Conservation (phyloP, 2,329 filamentous ascomycete species). For the Scedosporium dehoogii region DNA sequence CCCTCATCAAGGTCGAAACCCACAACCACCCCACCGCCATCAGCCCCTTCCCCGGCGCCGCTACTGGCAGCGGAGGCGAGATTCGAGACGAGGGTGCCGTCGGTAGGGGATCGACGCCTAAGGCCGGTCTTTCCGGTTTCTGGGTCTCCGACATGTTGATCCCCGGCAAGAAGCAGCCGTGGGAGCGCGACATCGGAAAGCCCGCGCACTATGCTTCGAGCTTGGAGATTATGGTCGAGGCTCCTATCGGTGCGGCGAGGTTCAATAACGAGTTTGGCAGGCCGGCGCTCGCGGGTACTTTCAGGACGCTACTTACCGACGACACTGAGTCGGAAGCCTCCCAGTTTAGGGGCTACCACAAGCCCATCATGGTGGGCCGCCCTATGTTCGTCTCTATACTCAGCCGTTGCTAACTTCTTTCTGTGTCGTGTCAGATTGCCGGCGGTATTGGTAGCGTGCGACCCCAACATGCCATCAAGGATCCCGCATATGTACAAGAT, state of each 20-base stretch:
- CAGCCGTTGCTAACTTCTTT: neutral
- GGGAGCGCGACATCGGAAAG: conserved; percentile 86
- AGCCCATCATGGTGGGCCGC: conserved; percentile 75
- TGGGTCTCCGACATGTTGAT: conserved; percentile 92
- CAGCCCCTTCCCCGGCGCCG: conserved; percentile 83
- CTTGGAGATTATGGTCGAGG: conserved; percentile 95
- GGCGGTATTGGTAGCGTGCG: conserved; percentile 89
- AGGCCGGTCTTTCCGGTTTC: conserved; percentile 85
- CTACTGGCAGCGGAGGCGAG: conserved; percentile 90
- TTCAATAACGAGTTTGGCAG: conserved; percentile 98
- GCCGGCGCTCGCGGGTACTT: conserved; percentile 79
- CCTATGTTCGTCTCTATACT: neutral
- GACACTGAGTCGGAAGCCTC: conserved; percentile 39
- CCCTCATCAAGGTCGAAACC: conserved; percentile 90
- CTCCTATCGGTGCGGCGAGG: conserved; percentile 84
- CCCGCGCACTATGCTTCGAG: conserved; percentile 88
- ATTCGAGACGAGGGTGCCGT: conserved; percentile 94
- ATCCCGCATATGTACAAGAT: conserved; percentile 64
- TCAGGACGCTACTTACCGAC: conserved; percentile 75
- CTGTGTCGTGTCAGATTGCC: conserved; percentile 45
- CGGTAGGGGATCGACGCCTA: conserved; percentile 82
- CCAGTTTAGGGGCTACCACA: conserved; percentile 87
- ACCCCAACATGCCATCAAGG: conserved; percentile 83
- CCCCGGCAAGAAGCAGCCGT: conserved; percentile 70
- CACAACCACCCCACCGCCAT: conserved; percentile 97